phyloP scores from a whole-genome alignment of 371 early-diverging fungal species.

The Mucor lusitanicus region DNA sequence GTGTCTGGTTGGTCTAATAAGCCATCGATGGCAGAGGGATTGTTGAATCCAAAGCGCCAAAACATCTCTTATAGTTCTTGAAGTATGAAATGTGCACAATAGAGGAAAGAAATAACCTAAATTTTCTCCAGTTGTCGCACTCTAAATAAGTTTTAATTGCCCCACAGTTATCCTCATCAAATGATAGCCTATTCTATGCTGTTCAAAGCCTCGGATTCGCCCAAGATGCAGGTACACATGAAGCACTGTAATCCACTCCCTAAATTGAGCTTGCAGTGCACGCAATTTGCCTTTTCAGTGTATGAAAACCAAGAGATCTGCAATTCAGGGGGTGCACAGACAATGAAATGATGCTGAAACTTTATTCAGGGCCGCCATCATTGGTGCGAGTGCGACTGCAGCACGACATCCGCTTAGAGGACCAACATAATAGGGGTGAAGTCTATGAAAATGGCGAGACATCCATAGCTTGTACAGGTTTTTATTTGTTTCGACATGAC shows the following conservation, averaged over 20 bases:
- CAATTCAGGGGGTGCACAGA: neutral
- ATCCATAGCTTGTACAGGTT: too few species aligned
- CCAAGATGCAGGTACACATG: neutral
- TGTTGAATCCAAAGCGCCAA: conserved; percentile 81
- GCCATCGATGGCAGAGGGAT: conserved; percentile 73
- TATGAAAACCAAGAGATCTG: neutral
- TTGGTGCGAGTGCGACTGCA: too few species aligned
- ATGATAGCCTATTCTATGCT: neutral
- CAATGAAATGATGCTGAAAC: neutral
- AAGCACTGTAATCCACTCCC: neutral
- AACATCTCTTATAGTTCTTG: conserved; percentile 52
- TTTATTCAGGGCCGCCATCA: neutral
- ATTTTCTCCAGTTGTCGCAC: neutral
- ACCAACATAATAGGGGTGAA: too few species aligned
- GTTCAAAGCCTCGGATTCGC: neutral
- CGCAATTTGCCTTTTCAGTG: too few species aligned
- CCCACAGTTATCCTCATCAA: neutral
- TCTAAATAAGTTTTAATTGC: neutral
- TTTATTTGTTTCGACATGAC: too few species aligned
- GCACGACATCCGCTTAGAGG: too few species aligned
- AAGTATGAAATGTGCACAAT: neutral
- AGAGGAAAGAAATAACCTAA: neutral
- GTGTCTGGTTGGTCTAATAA: conserved; percentile 78
- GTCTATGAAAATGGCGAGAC: too few species aligned
- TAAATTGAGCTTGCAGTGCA: neutral